phyloP scores from a whole-genome alignment of 345 rosid genomes.

The Mercurialis annua region DNA sequence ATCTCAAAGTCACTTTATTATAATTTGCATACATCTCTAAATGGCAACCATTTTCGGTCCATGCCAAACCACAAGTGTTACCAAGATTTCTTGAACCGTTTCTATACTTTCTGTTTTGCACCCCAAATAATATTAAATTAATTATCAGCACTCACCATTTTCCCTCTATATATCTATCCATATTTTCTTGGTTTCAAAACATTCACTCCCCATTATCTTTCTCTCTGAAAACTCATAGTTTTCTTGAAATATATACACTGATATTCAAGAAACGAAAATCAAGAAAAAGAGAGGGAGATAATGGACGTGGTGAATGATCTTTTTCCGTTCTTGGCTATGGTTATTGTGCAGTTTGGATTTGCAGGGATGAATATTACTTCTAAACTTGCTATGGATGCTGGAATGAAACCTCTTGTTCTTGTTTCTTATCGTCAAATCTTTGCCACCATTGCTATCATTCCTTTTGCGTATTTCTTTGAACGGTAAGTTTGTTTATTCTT shows the following conservation, averaged over 20 bases:
- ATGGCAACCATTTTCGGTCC: conserved; percentile 18
- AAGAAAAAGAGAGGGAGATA: not conserved
- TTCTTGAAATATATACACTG: not conserved
- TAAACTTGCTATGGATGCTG: conserved; percentile 84
- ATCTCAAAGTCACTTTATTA: conserved; percentile 18
- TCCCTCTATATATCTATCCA: not conserved
- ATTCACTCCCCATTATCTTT: not conserved
- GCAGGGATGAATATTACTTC: conserved; percentile 89
- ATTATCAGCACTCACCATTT: not conserved
- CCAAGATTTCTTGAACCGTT: conserved; percentile 42
- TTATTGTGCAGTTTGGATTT: conserved; percentile 61
- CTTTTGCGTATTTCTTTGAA: conserved; percentile 68
- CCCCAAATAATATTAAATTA: conserved; percentile 2
- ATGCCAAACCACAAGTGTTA: conserved; percentile 22
- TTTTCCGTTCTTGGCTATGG: conserved; percentile 74
- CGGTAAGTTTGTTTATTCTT: conserved; percentile 37
- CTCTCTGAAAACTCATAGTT: conserved; percentile 1
- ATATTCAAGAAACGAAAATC: conserved; percentile 5
- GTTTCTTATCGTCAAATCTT: conserved; percentile 78
- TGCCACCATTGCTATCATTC: conserved; percentile 64
- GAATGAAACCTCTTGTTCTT: conserved; percentile 78
- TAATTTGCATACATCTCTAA: not conserved
- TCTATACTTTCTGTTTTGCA: conserved; percentile 26
- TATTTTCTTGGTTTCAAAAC: not conserved
- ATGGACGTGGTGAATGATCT: conserved; percentile 35